Evolutionary conservation across 2,329 filamentous ascomycete species (phyloP).

Genomic region (Coleophoma crateriformis): DNA sequence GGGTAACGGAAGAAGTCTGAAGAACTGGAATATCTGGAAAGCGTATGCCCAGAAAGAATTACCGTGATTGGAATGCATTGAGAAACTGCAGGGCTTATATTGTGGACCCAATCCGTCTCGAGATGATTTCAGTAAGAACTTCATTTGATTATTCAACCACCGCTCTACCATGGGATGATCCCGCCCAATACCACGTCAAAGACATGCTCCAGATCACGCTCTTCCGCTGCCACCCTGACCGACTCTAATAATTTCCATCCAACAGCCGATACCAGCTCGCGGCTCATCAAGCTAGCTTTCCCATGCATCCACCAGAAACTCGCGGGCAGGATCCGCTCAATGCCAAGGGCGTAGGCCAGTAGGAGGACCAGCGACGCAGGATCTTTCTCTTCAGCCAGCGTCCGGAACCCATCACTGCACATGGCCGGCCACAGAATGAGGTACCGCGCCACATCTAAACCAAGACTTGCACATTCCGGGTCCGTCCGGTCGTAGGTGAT

Average conservation of each 20-base stretch:
- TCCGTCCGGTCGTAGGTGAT: neutral
- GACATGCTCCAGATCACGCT: no score
- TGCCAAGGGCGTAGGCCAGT: neutral
- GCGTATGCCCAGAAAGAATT: no score
- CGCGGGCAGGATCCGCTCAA: neutral
- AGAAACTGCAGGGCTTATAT: no score
- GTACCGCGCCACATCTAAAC: neutral
- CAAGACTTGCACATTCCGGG: neutral
- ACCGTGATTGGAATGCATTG: no score
- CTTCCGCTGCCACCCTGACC: no score
- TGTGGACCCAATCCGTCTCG: no score
- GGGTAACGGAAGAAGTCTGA: no score
- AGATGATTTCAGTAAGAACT: no score
- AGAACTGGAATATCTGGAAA: no score
- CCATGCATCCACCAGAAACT: constrained; percentile 1
- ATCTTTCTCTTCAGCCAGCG: neutral
- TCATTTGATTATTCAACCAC: no score
- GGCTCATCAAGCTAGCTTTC: neutral
- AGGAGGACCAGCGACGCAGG: neutral
- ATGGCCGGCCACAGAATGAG: constrained; percentile 1
- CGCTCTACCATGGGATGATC: no score
- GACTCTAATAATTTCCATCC: neutral
- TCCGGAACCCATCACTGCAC: neutral
- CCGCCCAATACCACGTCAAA: no score
- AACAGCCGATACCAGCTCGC: neutral